Base-by-base conservation (phyloP, 176 grass and related monocot species). In the Lolium multiflorum region DNA sequence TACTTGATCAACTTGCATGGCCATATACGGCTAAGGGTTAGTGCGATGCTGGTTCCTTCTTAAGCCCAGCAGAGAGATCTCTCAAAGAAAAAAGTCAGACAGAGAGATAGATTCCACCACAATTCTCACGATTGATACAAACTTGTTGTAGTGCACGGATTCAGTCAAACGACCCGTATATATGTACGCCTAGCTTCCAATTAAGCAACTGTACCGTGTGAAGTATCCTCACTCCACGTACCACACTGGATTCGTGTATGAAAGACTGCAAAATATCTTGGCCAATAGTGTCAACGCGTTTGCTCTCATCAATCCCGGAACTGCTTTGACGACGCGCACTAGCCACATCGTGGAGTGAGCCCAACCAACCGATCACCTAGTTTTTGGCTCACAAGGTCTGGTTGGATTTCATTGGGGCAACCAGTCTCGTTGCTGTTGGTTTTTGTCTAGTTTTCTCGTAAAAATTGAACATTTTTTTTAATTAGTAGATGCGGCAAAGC, bases 201-300 rank as follows among this genome's bases (percentile, higher is more conserved):
- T 16, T 57, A 62, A 60, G 21, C 57, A 81, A 44, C 62, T 39
- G 18, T 17, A 13, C 56, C 22, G 17, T 47, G 25, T 20, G 25
- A 37, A 54, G 78, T 43, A 62, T 67, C 51, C n/a, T 71, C 18
- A 73, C 89, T 79, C 66, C 47, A 65, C 22, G 44, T 22, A 25
- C 17, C 74, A 73, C 64, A 73, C 64, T n/a, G 65, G 46, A 79
- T 24, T 51, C 80, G 80, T 73, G 56, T 66, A 1, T 66, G 24
- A 47, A 83, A 90, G 47, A 0, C 81, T 6, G 11, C 31, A n/a
- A 79, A 90, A 87, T 83, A 73, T 87, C 68, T 35, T 9, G 4
- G 0, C 0, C 4, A 11, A 12, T 35, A 35, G 2, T 56, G 64
- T 78, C 72, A 56, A 55, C 48, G 7, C 25, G 15, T 67, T 57